Evolutionary conservation across 331 rosid genomes (phyloP), one percentile per base, ranked within the genome.

Genomic region (Phaseolus coccineus): DNA sequence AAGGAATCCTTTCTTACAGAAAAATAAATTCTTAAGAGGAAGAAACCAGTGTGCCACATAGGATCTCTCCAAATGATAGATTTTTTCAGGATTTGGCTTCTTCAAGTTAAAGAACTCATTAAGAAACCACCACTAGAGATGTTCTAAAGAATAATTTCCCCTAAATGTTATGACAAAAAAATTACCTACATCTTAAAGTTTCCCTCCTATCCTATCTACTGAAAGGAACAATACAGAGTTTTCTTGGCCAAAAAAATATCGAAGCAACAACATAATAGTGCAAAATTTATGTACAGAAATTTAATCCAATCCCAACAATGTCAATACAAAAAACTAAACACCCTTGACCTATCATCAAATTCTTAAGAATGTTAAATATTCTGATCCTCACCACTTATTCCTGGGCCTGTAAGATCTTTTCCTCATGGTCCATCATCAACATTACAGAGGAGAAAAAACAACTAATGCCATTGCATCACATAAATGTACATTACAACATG

Each of bases 401-500:
- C 27, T 28, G 14, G 64, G 6, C 22, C 30, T 19, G 19, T 28
- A 69, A 69, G 71, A 69, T 62, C 9, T 8, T 61, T 62, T 71
- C 52, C 53, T 37, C 19, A 71, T 37, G 44, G 52, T 13, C 71
- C 8, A 70, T 71, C 6, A 48, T 68, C 51, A 3, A 42, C 12
- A 33, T 74, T 57, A 14, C 56, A 3, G 31, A 30, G 44, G 13
- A 19, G 3, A 5, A 4, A 48, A 46, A 33, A 10, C 68, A 46
- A 81, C 14, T 56, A 66, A 68, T 2, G 3, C 24, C 56, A 24
- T 25, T 19, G 37, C 44, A 59, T 69, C 44, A 79, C 76, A 62
- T 35, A 35, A 30, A 73, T 40, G 53, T 24, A 44, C 50, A 51
- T 52, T 30, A 19, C 25, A 66, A 80, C 63, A 74, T 28, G 72